Conservation (phyloP, 2,329 filamentous ascomycete species). For the Neurospora sp. region DNA sequence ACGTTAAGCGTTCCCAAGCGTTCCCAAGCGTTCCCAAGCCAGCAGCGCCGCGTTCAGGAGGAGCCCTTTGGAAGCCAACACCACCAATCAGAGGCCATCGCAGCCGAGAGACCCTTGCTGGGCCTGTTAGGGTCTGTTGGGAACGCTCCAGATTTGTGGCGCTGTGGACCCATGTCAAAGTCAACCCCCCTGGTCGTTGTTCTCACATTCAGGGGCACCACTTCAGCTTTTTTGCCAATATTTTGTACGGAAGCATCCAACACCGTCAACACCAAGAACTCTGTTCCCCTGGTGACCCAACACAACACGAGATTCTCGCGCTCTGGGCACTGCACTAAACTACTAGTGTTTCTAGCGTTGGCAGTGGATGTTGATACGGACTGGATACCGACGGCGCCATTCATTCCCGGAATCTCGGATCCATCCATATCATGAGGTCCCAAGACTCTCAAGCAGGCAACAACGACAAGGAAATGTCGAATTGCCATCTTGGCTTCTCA, state of each 20-base stretch:
- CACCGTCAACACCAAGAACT: background rate
- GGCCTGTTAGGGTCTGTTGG: background rate
- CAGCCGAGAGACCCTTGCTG: background rate
- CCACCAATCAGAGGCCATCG: background rate
- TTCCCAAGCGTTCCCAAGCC: background rate
- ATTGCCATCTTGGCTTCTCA: background rate
- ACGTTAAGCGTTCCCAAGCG: background rate
- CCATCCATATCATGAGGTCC: background rate
- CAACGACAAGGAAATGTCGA: background rate
- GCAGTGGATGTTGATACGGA: background rate
- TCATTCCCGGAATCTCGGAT: background rate
- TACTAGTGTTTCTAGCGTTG: background rate
- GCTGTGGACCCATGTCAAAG: constrained; percentile 1
- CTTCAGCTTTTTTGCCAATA: background rate
- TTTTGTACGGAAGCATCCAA: background rate
- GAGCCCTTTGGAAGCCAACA: constrained; percentile 7
- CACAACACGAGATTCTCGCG: background rate
- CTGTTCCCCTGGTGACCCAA: background rate
- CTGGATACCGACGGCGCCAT: background rate
- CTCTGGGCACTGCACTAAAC: background rate
- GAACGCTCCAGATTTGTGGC: constrained; percentile 9
- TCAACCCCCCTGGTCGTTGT: background rate
- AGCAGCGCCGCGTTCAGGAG: constrained; percentile 3
- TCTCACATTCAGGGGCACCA: background rate
- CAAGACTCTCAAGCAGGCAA: background rate